phyloP scores from a whole-genome alignment of 495 filamentous ascomycete genomes.

The Penicillium coffeae region DNA sequence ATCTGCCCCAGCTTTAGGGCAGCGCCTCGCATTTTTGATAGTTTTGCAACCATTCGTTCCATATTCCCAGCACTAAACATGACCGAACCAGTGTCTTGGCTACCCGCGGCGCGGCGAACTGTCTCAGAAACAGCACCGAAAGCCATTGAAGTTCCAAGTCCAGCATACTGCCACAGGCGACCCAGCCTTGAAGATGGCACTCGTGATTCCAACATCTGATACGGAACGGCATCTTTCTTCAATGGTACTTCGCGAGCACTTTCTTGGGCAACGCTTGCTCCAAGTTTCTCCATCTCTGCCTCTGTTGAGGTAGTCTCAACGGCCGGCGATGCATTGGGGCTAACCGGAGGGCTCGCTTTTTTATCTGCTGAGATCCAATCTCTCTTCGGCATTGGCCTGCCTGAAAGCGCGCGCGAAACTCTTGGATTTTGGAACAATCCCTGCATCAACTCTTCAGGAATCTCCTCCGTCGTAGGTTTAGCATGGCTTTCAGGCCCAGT shows the following conservation, averaged over 20 bases:
- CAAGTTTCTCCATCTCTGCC: slow-evolving; percentile 19
- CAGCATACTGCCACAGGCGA: slow-evolving; percentile 89
- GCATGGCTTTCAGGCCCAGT: slow-evolving; percentile 16
- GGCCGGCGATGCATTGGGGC: not conserved
- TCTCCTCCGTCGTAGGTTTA: slow-evolving; percentile 32
- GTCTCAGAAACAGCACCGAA: slow-evolving; percentile 88
- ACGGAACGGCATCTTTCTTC: slow-evolving; percentile 32
- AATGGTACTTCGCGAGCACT: slow-evolving; percentile 14
- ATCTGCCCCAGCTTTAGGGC: slow-evolving; percentile 97
- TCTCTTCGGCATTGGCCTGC: slow-evolving; percentile 18
- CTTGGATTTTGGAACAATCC: slow-evolving; percentile 59
- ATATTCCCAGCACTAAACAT: slow-evolving; percentile 88
- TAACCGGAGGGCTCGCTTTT: not conserved
- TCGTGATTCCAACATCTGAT: slow-evolving; percentile 80
- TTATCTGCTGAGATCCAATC: slow-evolving; percentile 14
- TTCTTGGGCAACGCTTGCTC: slow-evolving; percentile 21
- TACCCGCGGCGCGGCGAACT: slow-evolving; percentile 63
- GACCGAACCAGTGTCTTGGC: slow-evolving; percentile 63
- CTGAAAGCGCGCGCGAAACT: slow-evolving; percentile 53
- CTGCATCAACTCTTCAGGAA: slow-evolving; percentile 55
- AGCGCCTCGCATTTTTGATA: slow-evolving; percentile 95
- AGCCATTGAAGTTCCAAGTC: slow-evolving; percentile 90
- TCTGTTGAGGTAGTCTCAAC: slow-evolving; percentile 3
- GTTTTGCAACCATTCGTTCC: slow-evolving; percentile 84
- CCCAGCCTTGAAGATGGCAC: slow-evolving; percentile 86